phyloP scores from a whole-genome alignment of 176 grass and related monocot species.

The Triticum urartu region DNA sequence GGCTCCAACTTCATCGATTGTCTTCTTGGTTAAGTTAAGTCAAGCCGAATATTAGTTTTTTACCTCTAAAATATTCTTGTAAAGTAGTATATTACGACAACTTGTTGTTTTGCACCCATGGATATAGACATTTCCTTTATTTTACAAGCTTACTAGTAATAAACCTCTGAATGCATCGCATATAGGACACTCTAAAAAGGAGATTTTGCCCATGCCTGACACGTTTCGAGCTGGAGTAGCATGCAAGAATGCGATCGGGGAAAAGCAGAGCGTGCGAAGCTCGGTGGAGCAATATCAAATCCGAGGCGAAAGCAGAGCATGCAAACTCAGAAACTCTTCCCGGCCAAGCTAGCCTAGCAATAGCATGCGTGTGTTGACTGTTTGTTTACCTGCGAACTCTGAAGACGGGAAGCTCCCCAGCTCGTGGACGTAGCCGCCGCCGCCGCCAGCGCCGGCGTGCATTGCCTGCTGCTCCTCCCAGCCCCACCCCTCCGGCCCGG shows the following conservation, averaged over 20 bases:
- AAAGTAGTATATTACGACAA: too few species aligned
- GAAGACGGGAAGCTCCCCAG: conserved; percentile 27
- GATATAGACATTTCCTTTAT: not conserved
- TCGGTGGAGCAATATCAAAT: conserved; percentile 7
- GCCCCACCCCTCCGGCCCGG: not conserved
- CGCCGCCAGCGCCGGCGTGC: conserved; percentile 14
- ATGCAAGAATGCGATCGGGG: not conserved
- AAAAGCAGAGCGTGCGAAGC: not conserved
- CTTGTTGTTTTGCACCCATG: not conserved
- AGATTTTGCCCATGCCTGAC: not conserved
- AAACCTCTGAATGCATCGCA: too few species aligned
- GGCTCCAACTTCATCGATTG: not conserved
- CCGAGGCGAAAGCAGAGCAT: not conserved
- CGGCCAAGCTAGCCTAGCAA: not conserved
- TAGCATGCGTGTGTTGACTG: conserved; percentile 4
- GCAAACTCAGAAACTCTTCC: not conserved
- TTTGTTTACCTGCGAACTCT: conserved; percentile 41
- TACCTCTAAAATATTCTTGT: not conserved
- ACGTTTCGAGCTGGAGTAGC: conserved; percentile 2
- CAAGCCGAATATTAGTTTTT: not conserved
- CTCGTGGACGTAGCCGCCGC: conserved; percentile 26
- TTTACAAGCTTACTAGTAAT: not conserved
- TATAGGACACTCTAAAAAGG: too few species aligned
- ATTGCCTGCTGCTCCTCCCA: conserved; percentile 44
- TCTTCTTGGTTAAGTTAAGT: not conserved